Conservation (phyloP, 108 stramenopile species). For the Pseudonitzschia delicatissima region DNA sequence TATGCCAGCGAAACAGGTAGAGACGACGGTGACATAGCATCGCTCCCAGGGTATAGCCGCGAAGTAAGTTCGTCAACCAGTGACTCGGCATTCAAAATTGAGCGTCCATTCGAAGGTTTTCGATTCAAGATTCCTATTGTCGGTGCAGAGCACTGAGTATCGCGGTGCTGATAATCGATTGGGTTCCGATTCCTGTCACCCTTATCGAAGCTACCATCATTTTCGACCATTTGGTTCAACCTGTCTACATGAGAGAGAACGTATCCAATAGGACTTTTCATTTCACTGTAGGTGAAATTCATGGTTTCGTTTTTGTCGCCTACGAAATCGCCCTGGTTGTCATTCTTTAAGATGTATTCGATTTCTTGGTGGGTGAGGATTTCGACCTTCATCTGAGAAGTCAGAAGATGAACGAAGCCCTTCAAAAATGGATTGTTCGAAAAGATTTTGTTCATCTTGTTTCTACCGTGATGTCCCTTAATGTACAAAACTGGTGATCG, state of each 20-base stretch:
- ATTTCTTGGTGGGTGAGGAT: background rate
- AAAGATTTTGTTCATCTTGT: background rate
- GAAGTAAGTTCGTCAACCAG: background rate
- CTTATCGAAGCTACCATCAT: too few relatives aligned
- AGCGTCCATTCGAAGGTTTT: slow-evolving; percentile 14
- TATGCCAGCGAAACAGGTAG: background rate
- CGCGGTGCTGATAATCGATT: too few relatives aligned
- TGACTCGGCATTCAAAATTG: slow-evolving; percentile 18
- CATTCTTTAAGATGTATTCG: background rate
- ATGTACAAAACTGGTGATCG: background rate
- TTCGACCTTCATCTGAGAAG: slow-evolving; percentile 3
- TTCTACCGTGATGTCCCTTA: background rate
- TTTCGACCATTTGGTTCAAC: slow-evolving; percentile 17
- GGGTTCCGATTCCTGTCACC: too few relatives aligned
- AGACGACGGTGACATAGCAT: background rate
- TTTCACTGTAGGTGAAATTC: background rate
- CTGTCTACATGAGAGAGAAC: slow-evolving; percentile 17
- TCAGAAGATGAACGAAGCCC: slow-evolving; percentile 20
- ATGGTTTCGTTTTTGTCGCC: background rate
- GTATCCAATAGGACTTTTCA: slow-evolving; percentile 20
- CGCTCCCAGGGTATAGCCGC: background rate
- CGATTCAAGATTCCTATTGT: slow-evolving; percentile 41
- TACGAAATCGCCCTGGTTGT: background rate
- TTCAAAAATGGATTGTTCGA: slow-evolving; percentile 24
- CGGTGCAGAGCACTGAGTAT: background rate